Evolutionary conservation across 305 asterid species (phyloP).

Genomic region (Fraxinus paxiana): DNA sequence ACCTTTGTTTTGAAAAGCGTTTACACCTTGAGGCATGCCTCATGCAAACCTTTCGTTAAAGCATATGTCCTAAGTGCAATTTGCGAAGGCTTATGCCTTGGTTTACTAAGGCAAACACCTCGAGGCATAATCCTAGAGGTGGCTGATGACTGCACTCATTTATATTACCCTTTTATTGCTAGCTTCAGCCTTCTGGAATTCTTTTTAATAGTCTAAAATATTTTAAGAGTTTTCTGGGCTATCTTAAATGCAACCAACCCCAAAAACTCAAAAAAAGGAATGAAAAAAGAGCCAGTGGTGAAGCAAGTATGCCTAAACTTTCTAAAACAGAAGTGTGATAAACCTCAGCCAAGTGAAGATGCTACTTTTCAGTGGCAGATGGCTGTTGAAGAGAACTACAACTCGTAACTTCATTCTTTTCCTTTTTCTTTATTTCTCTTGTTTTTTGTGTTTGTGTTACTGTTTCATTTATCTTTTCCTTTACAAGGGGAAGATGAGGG

Average conservation of each 20-base stretch:
- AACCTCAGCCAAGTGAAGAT: background rate
- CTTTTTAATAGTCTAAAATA: background rate
- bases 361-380: background rate
- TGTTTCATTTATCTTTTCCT: background rate
- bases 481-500: background rate
- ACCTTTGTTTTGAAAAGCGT: background rate
- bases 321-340: background rate
- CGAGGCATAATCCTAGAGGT: background rate
- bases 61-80: background rate
- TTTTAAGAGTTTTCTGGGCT: background rate
- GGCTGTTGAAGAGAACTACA: background rate
- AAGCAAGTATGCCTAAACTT: background rate
- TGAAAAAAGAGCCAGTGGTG: background rate
- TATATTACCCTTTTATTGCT: background rate
- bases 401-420: background rate
- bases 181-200: background rate
- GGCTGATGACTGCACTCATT: background rate
- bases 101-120: background rate
- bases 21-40: background rate
- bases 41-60: background rate
- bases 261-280: background rate
- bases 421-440: background rate
- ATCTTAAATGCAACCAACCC: background rate
- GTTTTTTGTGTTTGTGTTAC: background rate
- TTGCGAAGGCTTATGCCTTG: background rate